phyloP scores from a whole-genome alignment of 2,329 filamentous ascomycete genomes.

The Ascochyta viciae-villosae region DNA sequence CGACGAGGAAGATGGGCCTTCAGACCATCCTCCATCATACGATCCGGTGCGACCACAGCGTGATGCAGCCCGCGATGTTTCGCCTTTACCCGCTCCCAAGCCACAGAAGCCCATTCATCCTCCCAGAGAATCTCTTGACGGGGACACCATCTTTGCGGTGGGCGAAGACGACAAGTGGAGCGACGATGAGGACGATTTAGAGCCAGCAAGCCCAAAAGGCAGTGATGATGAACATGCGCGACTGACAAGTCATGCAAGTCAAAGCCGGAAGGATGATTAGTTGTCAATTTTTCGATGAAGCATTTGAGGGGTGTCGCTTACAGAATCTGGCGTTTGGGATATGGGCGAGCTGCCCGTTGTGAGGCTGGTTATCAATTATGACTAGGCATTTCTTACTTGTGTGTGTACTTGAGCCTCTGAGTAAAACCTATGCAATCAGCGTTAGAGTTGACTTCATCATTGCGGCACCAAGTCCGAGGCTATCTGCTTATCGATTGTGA shows the following conservation, averaged over 20 bases:
- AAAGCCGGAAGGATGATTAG: slow-evolving; percentile 42
- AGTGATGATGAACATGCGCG: slow-evolving; percentile 40
- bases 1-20: slow-evolving; percentile 66
- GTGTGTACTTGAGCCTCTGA: not conserved
- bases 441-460: not conserved
- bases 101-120: slow-evolving; percentile 57
- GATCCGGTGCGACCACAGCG: slow-evolving; percentile 47
- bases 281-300: not conserved
- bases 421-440: not conserved
- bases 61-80: slow-evolving; percentile 47
- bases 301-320: slow-evolving; percentile 14
- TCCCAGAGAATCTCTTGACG: slow-evolving; percentile 72
- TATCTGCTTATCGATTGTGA: slow-evolving; percentile 15
- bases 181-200: slow-evolving; percentile 67
- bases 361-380: slow-evolving; percentile 6
- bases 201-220: slow-evolving; percentile 61
- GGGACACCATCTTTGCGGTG: slow-evolving; percentile 95
- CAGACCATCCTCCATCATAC: slow-evolving; percentile 48
- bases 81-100: slow-evolving; percentile 61
- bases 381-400: slow-evolving; percentile 9
- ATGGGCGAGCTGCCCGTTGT: not conserved
- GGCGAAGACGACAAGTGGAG: slow-evolving; percentile 88
- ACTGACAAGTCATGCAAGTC: slow-evolving; percentile 40
- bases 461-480: slow-evolving; percentile 2
- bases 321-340: not conserved